Percentiles rank a stretch among this genome's conserved stretches.
Conservation (phyloP, 768 basidiomycete species). For the Tubosaeta sp. region DNA sequence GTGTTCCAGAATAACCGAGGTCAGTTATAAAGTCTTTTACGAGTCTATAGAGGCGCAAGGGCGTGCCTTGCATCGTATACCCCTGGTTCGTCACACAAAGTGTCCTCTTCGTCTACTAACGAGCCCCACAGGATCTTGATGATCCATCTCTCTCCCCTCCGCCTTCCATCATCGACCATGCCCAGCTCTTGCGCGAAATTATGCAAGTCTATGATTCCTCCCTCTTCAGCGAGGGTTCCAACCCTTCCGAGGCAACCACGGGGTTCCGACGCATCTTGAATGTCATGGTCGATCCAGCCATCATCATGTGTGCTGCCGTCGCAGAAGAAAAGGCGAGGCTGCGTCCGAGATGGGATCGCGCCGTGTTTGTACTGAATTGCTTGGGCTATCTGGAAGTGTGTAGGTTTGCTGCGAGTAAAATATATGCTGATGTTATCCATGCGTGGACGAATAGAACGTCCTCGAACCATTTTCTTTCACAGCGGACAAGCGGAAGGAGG, state of each 20-base stretch:
- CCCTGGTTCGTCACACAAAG: constrained; percentile 40
- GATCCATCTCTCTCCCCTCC: constrained; percentile 75
- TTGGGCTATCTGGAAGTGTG: constrained; percentile 75
- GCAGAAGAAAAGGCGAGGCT: constrained; percentile 59
- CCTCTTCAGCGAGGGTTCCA: constrained; percentile 52
- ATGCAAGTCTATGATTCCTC: constrained; percentile 88
- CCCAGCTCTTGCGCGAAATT: constrained; percentile 81
- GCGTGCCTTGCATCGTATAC: constrained; percentile 52
- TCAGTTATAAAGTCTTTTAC: constrained; percentile 81
- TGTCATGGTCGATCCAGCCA: constrained; percentile 78
- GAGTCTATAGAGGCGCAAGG: constrained; percentile 85
- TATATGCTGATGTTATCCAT: neutral
- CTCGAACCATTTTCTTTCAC: constrained; percentile 71
- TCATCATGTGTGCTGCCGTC: constrained; percentile 67
- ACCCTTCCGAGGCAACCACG: constrained; percentile 8
- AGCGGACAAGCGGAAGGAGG: constrained; percentile 46
- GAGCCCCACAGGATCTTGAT: constrained; percentile 48
- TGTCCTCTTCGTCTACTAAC: neutral
- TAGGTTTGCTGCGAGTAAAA: constrained; percentile 4
- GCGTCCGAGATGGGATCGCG: constrained; percentile 70
- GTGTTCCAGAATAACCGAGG: constrained; percentile 63
- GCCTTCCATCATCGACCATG: constrained; percentile 72
- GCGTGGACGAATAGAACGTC: constrained; percentile 43
- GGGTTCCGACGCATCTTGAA: constrained; percentile 55
- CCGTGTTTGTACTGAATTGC: constrained; percentile 84